A percentile compares a stretch with the other conserved stretches of the same genome.
Evolutionary conservation across 2,329 filamentous ascomycete genomes (phyloP).

Genomic region (Botryotinia narcissicola): DNA sequence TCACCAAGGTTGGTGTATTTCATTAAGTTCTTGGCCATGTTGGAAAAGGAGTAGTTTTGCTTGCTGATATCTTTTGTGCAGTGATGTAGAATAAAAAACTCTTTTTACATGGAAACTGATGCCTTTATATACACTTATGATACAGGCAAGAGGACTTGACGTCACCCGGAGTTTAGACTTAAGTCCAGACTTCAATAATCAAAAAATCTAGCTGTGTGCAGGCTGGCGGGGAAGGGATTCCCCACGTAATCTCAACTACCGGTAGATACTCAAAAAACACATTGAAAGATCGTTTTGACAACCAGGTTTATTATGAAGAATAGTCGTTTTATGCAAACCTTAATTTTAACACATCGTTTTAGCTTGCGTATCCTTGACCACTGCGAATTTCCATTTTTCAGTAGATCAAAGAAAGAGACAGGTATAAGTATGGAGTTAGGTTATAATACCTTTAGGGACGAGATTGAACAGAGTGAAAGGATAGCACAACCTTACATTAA

Average conservation of each 20-base stretch:
- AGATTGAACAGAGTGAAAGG: background rate
- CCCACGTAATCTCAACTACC: background rate
- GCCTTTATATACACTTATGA: background rate
- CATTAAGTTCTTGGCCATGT: constrained; percentile 17
- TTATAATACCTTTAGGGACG: background rate
- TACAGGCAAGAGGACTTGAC: background rate
- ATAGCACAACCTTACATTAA: background rate
- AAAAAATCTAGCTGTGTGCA: background rate
- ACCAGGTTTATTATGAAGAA: background rate
- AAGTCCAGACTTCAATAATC: background rate
- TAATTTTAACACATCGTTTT: background rate
- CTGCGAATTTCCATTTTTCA: background rate
- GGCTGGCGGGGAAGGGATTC: background rate
- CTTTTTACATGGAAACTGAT: background rate
- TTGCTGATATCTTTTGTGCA: background rate
- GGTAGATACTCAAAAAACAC: background rate
- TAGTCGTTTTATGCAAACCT: too few relatives aligned
- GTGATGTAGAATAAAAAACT: background rate
- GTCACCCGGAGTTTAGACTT: constrained; percentile 6
- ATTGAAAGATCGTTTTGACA: background rate
- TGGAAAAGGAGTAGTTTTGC: background rate
- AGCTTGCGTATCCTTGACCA: background rate
- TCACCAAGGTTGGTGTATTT: constrained; percentile 40
- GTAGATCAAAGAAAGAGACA: background rate
- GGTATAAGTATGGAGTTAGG: background rate